phyloP scores from a whole-genome alignment of 257 asterid species.

The Rhazya stricta region DNA sequence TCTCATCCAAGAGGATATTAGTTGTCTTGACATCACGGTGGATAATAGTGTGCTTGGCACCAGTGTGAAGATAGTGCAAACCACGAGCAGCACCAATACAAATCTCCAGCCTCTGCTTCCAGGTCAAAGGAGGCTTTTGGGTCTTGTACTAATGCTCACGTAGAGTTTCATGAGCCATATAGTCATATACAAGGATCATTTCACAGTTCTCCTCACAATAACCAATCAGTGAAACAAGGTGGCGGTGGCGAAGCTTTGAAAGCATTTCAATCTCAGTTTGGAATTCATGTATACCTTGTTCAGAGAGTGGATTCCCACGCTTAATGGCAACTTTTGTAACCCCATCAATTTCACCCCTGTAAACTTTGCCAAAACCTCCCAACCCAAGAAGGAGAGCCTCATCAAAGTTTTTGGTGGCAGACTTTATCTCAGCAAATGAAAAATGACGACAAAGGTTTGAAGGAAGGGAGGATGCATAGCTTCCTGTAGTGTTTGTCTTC shows the following conservation, averaged over 20 bases:
- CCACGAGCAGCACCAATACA: slow-evolving; percentile 93
- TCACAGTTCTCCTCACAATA: slow-evolving; percentile 87
- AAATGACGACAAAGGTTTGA: slow-evolving; percentile 85
- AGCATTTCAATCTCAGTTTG: slow-evolving; percentile 95
- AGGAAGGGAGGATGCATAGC: slow-evolving; percentile 81
- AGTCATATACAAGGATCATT: slow-evolving; percentile 85
- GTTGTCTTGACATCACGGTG: slow-evolving; percentile 93
- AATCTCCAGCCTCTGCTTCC: slow-evolving; percentile 92
- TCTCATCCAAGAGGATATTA: slow-evolving; percentile 82
- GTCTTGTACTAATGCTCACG: slow-evolving; percentile 90
- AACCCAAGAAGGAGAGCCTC: slow-evolving; percentile 79
- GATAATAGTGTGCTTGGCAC: slow-evolving; percentile 81
- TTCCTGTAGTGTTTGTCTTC: slow-evolving; percentile 77
- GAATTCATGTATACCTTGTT: slow-evolving; percentile 83
- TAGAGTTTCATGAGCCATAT: slow-evolving; percentile 83
- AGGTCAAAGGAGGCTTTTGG: slow-evolving; percentile 74
- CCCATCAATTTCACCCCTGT: slow-evolving; percentile 76
- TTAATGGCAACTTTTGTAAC: slow-evolving; percentile 84
- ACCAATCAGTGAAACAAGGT: slow-evolving; percentile 80
- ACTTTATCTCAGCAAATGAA: slow-evolving; percentile 74
- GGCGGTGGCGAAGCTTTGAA: slow-evolving; percentile 87
- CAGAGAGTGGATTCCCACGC: slow-evolving; percentile 91
- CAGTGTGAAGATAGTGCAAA: slow-evolving; percentile 82
- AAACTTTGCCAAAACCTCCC: slow-evolving; percentile 88
- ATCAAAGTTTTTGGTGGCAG: slow-evolving; percentile 76